phyloP scores from a whole-genome alignment of 106 monocot species.

The Hemerocallis citrina region DNA sequence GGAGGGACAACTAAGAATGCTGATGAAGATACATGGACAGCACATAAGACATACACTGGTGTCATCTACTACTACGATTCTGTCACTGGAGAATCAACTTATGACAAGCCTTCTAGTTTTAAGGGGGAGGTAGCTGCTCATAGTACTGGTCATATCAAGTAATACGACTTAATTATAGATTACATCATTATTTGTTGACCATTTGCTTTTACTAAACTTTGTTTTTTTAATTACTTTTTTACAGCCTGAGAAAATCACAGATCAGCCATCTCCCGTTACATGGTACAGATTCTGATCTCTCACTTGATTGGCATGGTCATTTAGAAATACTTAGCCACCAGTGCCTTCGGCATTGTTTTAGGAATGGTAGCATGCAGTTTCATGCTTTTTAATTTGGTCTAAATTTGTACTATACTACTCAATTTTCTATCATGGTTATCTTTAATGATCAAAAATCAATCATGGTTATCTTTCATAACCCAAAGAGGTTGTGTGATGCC shows the following conservation, averaged over 20 bases:
- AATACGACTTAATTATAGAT: slow-evolving; percentile 29
- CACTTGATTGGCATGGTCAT: not conserved
- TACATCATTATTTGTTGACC: not conserved
- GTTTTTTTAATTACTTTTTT: slow-evolving; percentile 23
- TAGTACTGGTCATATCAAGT: slow-evolving; percentile 21
- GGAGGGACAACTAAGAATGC: slow-evolving; percentile 12
- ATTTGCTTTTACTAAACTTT: slow-evolving; percentile 10
- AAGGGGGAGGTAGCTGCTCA: slow-evolving; percentile 73
- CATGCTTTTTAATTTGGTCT: too few species aligned
- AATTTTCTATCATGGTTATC: too few species aligned
- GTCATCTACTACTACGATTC: slow-evolving; percentile 88
- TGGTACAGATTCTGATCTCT: slow-evolving; percentile 46
- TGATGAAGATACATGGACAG: slow-evolving; percentile 59
- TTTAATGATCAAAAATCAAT: too few species aligned
- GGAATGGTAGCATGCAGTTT: too few species aligned
- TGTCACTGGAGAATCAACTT: slow-evolving; percentile 80
- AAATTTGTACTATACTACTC: too few species aligned
- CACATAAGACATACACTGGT: slow-evolving; percentile 78
- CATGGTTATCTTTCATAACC: too few species aligned
- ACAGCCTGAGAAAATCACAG: slow-evolving; percentile 51
- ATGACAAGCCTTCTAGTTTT: slow-evolving; percentile 70
- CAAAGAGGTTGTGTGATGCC: too few species aligned
- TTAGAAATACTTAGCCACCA: too few species aligned
- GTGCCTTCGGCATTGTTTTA: too few species aligned
- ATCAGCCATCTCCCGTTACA: slow-evolving; percentile 55